Conservation (phyloP, 345 rosid genomes). For the Mangifera indica region DNA sequence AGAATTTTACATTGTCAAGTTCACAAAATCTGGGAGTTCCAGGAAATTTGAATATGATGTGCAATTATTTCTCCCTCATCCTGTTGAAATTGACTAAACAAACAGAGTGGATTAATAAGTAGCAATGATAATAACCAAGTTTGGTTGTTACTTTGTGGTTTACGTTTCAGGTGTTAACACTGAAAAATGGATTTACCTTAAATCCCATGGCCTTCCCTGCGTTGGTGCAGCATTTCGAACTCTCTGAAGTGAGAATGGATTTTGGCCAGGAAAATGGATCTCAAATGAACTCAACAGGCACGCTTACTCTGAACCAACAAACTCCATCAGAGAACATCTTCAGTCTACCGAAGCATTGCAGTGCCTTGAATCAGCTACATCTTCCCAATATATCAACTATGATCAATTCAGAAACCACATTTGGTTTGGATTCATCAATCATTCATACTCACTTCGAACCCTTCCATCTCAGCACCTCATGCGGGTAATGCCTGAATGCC, state of each 20-base stretch:
- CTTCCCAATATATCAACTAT: conserved; percentile 37
- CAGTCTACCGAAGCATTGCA: conserved; percentile 40
- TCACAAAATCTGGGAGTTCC: neutral
- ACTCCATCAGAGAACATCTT: conserved; percentile 28
- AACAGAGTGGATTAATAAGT: neutral
- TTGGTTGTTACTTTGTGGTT: conserved; percentile 15
- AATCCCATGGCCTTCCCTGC: conserved; percentile 69
- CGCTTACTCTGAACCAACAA: conserved; percentile 38
- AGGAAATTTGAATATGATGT: no score
- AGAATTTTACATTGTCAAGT: neutral
- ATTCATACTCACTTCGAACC: conserved; percentile 49
- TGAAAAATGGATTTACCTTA: conserved; percentile 75
- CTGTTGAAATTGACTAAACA: neutral
- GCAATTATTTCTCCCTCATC: neutral
- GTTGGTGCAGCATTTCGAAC: conserved; percentile 47
- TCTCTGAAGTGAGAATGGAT: conserved; percentile 35
- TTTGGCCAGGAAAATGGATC: conserved; percentile 33
- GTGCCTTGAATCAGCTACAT: conserved; percentile 33
- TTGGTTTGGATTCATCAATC: conserved; percentile 54
- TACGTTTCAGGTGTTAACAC: conserved; percentile 61
- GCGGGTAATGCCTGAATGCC: conserved; percentile 41
- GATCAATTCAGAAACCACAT: conserved; percentile 43
- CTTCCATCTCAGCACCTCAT: conserved; percentile 39
- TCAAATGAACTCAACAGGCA: conserved; percentile 28
- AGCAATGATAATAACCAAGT: neutral